Evolutionary conservation across 345 rosid species (phyloP).

Genomic region (Eutrema japonicum): DNA sequence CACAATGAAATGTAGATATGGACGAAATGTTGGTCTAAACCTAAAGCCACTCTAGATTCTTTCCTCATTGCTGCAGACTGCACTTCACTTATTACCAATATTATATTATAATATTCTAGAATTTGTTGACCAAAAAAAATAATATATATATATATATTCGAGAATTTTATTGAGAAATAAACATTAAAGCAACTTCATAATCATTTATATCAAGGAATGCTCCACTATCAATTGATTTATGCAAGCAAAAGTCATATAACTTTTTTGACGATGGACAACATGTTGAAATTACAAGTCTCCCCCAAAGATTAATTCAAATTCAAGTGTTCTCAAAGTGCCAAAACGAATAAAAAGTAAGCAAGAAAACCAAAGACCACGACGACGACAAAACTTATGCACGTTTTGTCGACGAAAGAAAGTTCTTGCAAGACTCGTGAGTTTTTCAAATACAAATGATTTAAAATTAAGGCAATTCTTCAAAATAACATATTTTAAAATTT

Average conservation of each 20-base stretch:
- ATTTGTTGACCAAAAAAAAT: constrained; percentile 8
- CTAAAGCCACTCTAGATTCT: constrained; percentile 25
- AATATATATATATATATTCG: neutral
- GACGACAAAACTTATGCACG: constrained; percentile 29
- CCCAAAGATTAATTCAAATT: constrained; percentile 25
- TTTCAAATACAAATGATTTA: neutral
- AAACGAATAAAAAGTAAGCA: neutral
- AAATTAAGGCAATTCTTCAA: too few species aligned
- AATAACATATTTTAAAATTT: too few species aligned
- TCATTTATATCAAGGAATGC: neutral
- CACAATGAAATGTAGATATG: constrained; percentile 15
- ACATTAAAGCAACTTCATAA: constrained; percentile 15
- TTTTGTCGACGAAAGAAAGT: constrained; percentile 15
- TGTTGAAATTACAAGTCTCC: constrained; percentile 17
- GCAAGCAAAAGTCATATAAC: constrained; percentile 15
- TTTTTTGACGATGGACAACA: constrained; percentile 27
- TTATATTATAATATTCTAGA: neutral
- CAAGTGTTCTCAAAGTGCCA: neutral
- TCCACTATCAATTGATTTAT: constrained; percentile 1
- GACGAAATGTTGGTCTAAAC: neutral
- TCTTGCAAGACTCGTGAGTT: constrained; percentile 19
- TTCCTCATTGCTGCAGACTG: constrained; percentile 3
- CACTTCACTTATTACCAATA: neutral
- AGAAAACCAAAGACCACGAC: constrained; percentile 26
- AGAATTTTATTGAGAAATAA: neutral